Evolutionary conservation across 169 alveolate genomes (phyloP), one percentile per base, ranked within the genome.

Genomic region (Plasmodium billcollinsi): DNA sequence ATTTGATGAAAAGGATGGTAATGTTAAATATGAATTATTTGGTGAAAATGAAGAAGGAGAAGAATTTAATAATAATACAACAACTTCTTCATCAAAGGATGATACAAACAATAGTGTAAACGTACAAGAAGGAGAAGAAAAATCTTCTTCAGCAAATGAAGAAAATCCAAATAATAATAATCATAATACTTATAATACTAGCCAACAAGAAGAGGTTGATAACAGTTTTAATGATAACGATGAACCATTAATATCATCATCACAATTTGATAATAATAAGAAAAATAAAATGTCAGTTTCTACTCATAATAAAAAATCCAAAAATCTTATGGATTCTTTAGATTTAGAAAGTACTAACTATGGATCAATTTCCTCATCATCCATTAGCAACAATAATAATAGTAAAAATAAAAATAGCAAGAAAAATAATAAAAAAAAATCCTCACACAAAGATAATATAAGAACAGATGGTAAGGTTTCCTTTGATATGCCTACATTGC

Each of bases 381-480:
- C 47, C 9, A 39, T 8, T 5, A 14, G n/a, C 11, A 15, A 56
- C 21, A 56, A 2, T 56, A 0, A 14, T 6, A 6, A 56, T 15
- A 15, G 24, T 18, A 18, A 6, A 14, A 21, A 67, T 45, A 21
- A n/a, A 5, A 14, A 45, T 21, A 14, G 45, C 39, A 59, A 3
- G 59, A 33, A 56, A 71, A 70, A 70, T 71, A 43, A 72, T 9
- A 72, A 72, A 11, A 21, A 21, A 29, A 59, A 49, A 15, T 39
- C 47, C 5, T 39, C 47, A 5, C 0, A 39, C 11, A 18, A 18
- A 59, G 43, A 45, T 50, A 24, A 49, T 39, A 47, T 43, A 50
- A 66, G n/a, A 24, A 63, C 65, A 1, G 67, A 73, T 43, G 89
- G 76, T 12, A 50, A 78, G 24, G 63, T 45, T 21, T 54, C 75